These are phyloP conservation scores for Kurtzmaniella quercitrusa DNA, from an alignment of 1,139 yeast species.

Conservation along the genomic window DNA sequence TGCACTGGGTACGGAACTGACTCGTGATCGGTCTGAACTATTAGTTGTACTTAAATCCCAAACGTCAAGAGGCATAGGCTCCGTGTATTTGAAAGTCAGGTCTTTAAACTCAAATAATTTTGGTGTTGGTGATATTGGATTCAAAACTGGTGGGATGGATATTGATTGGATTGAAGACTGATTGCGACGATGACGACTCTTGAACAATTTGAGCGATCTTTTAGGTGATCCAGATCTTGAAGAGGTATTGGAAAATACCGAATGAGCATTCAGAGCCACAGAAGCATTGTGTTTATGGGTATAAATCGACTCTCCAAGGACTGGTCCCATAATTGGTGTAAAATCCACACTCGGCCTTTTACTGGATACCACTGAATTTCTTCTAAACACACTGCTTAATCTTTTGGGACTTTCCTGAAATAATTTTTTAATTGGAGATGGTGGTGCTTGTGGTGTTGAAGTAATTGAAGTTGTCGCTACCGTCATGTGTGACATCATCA, in stretches of 20 bases:
- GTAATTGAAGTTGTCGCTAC: conserved; percentile 7
- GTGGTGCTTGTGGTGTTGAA: conserved; percentile 10
- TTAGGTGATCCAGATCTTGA: conserved; percentile 29
- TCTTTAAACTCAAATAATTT: conserved; percentile 5
- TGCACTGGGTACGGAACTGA: conserved; percentile 53
- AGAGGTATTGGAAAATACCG: conserved; percentile 21
- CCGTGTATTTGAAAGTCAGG: background rate
- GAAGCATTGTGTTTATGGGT: conserved; percentile 27
- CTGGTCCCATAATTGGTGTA: conserved; percentile 3
- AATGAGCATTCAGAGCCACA: conserved; percentile 22
- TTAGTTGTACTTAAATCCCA: conserved; percentile 40
- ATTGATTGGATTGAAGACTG: conserved; percentile 13
- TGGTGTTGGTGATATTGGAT: background rate
- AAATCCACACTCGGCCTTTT: conserved; percentile 16
- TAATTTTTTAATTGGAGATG: conserved; percentile 33
- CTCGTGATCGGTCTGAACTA: conserved; percentile 36
- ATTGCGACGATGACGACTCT: conserved; percentile 15
- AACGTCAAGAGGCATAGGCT: conserved; percentile 18
- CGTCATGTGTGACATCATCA: background rate
- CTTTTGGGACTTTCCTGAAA: conserved; percentile 34
- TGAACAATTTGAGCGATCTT: conserved; percentile 23
- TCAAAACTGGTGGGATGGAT: background rate
- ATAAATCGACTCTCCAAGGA: conserved; percentile 3
- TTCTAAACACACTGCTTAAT: conserved; percentile 21
- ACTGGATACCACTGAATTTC: conserved; percentile 15